Evolutionary conservation across 2,329 filamentous ascomycete species (phyloP).

Genomic region (Incumbomyces delicatus): DNA sequence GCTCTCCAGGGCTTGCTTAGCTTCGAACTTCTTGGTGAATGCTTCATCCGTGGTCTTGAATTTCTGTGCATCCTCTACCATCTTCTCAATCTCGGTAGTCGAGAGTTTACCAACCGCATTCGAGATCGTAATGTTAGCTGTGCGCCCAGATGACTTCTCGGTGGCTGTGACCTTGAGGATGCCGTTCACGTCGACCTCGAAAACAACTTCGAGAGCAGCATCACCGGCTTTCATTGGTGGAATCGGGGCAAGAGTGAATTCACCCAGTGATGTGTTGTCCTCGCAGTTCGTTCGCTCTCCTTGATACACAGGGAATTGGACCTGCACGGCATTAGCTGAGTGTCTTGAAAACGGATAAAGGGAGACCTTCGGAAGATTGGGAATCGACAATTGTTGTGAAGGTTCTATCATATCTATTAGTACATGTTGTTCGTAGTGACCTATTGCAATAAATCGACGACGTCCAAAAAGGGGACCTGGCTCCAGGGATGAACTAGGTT

Average conservation of each 20-base stretch:
- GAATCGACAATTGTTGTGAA: conserved; percentile 73
- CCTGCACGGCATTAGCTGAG: too few relatives aligned
- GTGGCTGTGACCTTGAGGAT: conserved; percentile 98
- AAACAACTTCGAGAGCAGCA: conserved; percentile 92
- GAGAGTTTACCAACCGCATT: conserved; percentile 99
- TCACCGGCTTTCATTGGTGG: conserved; percentile 86
- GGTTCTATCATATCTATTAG: conserved; percentile 36
- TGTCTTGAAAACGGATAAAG: too few relatives aligned
- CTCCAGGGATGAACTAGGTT: too few relatives aligned
- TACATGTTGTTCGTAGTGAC: too few relatives aligned
- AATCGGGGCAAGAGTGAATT: conserved; percentile 89
- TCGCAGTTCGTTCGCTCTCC: conserved; percentile 97
- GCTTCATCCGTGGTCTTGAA: conserved; percentile 98
- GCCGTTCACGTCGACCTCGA: conserved; percentile 99
- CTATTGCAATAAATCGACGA: too few relatives aligned
- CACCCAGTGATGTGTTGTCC: conserved; percentile 94
- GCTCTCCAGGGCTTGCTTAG: conserved; percentile 96
- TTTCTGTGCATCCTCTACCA: conserved; percentile 94
- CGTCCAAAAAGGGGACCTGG: too few relatives aligned
- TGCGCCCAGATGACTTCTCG: conserved; percentile 96
- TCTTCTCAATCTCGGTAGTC: conserved; percentile 87
- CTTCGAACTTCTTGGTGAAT: conserved; percentile 99
- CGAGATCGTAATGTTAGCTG: conserved; percentile 98
- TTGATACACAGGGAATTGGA: conserved; percentile 89
- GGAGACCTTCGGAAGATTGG: too few relatives aligned